These are phyloP conservation scores for Tuber microsphaerosporum DNA, from an alignment of 495 filamentous ascomycete genomes.

Conservation along the genomic window DNA sequence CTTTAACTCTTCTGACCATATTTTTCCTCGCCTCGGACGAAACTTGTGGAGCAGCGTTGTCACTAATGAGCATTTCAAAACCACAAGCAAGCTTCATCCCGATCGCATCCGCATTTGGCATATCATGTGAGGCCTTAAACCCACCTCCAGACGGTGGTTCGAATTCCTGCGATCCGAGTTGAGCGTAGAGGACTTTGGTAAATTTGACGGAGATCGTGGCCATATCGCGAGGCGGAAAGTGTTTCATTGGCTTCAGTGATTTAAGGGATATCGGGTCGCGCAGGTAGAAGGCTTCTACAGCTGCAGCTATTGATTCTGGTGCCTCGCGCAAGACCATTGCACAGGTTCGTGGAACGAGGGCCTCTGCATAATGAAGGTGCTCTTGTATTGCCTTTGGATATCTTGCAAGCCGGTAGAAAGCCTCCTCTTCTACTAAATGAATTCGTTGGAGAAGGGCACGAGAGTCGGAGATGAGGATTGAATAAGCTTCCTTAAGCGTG, in stretches of 20 bases:
- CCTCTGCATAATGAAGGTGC: slow-evolving; percentile 62
- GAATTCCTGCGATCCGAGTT: slow-evolving; percentile 86
- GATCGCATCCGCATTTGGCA: slow-evolving; percentile 52
- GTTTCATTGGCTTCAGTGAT: slow-evolving; percentile 53
- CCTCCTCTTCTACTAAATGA: slow-evolving; percentile 67
- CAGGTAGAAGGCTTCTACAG: slow-evolving; percentile 86
- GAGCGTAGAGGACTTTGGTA: slow-evolving; percentile 82
- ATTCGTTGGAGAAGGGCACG: slow-evolving; percentile 19
- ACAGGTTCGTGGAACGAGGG: slow-evolving; percentile 71
- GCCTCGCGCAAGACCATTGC: slow-evolving; percentile 70
- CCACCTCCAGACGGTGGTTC: slow-evolving; percentile 49
- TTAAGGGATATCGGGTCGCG: slow-evolving; percentile 74
- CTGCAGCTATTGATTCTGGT: slow-evolving; percentile 68
- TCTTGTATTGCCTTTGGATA: slow-evolving; percentile 61
- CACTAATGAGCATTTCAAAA: slow-evolving; percentile 75
- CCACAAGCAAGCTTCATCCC: slow-evolving; percentile 88
- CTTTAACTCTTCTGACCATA: slow-evolving; percentile 9
- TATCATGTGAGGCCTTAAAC: slow-evolving; percentile 11
- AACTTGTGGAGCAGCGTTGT: slow-evolving; percentile 38
- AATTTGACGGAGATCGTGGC: slow-evolving; percentile 72
- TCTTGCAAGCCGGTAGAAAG: slow-evolving; percentile 74
- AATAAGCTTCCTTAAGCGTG: slow-evolving; percentile 28
- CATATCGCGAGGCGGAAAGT: slow-evolving; percentile 69
- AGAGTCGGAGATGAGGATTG: slow-evolving; percentile 9
- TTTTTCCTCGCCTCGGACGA: slow-evolving; percentile 9